Evolutionary conservation across 1,284 basidiomycete species (phyloP).

Genomic region (Ustilago loliicola): DNA sequence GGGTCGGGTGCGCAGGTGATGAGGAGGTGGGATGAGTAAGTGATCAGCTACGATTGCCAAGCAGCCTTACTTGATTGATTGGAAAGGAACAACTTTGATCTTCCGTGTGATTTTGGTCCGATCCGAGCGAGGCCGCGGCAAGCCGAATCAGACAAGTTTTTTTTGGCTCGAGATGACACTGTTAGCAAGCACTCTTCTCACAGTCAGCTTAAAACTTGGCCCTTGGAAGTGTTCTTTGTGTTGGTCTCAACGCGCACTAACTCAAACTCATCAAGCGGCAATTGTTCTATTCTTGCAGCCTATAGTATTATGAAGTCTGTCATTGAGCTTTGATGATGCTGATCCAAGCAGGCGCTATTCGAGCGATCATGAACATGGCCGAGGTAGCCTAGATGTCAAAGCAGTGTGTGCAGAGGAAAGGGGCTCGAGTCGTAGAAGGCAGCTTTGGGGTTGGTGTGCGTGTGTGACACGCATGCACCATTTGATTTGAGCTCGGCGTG

Average conservation of each 20-base stretch:
- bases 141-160: conserved; percentile 5
- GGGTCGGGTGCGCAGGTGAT: background rate
- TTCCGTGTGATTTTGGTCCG: conserved; percentile 14
- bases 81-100: conserved; percentile 11
- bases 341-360: no score
- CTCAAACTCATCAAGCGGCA: background rate
- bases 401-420: background rate
- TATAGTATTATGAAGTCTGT: background rate
- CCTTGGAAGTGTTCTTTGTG: conserved; percentile 1
- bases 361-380: background rate
- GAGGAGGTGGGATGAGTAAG: background rate
- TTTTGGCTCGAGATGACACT: background rate
- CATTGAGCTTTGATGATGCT: background rate
- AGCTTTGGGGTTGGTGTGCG: background rate
- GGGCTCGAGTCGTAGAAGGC: background rate
- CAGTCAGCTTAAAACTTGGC: background rate
- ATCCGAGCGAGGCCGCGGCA: conserved; percentile 22
- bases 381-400: background rate
- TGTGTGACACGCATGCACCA: conserved; percentile 3
- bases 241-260: conserved; percentile 7
- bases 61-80: background rate
- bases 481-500: background rate
- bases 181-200: background rate
- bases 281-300: background rate
- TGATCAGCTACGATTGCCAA: background rate